phyloP scores from a whole-genome alignment of 1,139 yeast species.

The Meyerozyma guilliermondii region DNA sequence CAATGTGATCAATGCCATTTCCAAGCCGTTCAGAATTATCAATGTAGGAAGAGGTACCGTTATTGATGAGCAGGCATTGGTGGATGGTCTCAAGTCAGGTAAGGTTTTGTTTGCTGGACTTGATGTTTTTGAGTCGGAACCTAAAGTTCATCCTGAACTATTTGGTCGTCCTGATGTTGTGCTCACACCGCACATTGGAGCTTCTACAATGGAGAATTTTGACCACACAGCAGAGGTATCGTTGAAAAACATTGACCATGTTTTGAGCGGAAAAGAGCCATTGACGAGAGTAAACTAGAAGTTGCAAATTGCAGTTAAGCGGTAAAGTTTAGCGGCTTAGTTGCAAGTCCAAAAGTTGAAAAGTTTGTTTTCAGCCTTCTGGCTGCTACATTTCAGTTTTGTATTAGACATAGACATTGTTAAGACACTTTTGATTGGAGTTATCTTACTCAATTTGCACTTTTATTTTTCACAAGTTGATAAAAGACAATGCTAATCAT shows the following conservation, averaged over 20 bases:
- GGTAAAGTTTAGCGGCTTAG: no score
- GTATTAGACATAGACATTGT: no score
- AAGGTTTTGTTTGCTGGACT: constrained; percentile 70
- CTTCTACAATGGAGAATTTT: constrained; percentile 53
- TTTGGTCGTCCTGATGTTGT: constrained; percentile 62
- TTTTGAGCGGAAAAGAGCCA: neutral
- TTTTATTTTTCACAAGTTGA: no score
- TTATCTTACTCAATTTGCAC: no score
- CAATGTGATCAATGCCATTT: constrained; percentile 42
- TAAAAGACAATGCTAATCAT: no score
- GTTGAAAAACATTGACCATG: neutral
- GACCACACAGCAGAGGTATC: constrained; percentile 37
- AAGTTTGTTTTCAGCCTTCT: no score
- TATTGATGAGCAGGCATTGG: constrained; percentile 67
- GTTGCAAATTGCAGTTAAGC: neutral
- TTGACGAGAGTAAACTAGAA: constrained; percentile 1
- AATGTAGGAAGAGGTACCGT: constrained; percentile 77
- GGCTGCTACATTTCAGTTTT: no score
- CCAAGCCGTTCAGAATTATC: constrained; percentile 55
- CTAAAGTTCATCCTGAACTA: constrained; percentile 48
- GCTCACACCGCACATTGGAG: constrained; percentile 73
- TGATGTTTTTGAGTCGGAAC: constrained; percentile 77
- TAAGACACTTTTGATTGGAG: no score
- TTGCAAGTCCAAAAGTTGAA: no score
- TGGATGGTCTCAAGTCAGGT: constrained; percentile 62